Conservation (phyloP, 2,329 filamentous ascomycete species). For the Xylaria sp. region DNA sequence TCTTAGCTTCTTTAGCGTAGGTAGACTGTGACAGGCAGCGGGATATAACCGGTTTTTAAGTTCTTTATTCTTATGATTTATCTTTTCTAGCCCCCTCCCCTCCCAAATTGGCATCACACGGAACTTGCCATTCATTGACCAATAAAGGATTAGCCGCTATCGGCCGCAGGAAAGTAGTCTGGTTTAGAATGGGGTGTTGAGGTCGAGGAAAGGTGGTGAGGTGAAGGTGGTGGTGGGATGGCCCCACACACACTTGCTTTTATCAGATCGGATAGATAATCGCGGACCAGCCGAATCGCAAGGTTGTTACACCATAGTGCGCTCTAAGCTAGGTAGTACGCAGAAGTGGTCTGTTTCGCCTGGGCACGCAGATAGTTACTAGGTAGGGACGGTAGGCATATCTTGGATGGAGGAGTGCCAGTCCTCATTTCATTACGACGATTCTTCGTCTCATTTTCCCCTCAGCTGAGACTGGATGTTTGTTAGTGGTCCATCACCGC, state of each 20-base stretch:
- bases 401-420: background rate
- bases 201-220: slow-evolving; percentile 11
- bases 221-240: slow-evolving; percentile 4
- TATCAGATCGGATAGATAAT: slow-evolving; percentile 42
- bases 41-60: background rate
- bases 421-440: background rate
- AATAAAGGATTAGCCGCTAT: slow-evolving; percentile 23
- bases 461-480: background rate
- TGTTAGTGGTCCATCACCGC: slow-evolving; percentile 12
- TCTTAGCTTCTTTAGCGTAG: background rate
- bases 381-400: background rate
- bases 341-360: background rate
- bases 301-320: slow-evolving; percentile 16
- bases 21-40: background rate
- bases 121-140: background rate
- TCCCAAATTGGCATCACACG: slow-evolving; percentile 4
- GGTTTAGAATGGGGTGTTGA: slow-evolving; percentile 1
- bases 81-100: slow-evolving; percentile 17
- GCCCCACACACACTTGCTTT: slow-evolving; percentile 34
- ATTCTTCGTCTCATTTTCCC: background rate
- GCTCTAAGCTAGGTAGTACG: background rate
- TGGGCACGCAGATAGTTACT: too few species aligned
- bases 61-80: background rate
- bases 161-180: slow-evolving; percentile 21
- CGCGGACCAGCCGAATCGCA: slow-evolving; percentile 13